phyloP scores from a whole-genome alignment of 2,329 filamentous ascomycete genomes.

The Canariomyces notabilis region DNA sequence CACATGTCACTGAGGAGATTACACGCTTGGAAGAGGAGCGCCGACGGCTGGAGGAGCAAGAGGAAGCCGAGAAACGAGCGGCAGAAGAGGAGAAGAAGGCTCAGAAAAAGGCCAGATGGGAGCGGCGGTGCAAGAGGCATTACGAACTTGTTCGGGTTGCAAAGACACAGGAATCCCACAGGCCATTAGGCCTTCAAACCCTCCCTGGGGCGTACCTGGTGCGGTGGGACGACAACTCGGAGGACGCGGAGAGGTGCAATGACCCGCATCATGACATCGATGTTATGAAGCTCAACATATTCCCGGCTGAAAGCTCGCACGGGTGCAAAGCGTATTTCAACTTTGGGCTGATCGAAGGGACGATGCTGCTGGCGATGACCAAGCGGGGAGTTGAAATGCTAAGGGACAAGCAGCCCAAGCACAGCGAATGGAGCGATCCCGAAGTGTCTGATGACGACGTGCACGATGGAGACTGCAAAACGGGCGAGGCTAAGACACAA shows the following conservation, averaged over 20 bases:
- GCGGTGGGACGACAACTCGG: background rate
- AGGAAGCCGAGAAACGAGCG: background rate
- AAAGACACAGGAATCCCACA: background rate
- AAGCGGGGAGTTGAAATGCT: background rate
- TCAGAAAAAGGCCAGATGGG: background rate
- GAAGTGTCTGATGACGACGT: background rate
- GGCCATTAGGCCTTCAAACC: background rate
- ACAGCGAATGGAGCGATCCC: background rate
- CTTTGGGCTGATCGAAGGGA: constrained; percentile 6
- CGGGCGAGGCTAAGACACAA: background rate
- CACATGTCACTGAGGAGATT: background rate
- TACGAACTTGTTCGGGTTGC: background rate
- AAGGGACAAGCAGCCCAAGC: constrained; percentile 4
- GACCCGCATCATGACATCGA: background rate
- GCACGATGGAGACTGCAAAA: no score
- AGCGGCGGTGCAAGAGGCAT: background rate
- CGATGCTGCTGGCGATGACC: constrained; percentile 9
- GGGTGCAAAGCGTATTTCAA: constrained; percentile 6
- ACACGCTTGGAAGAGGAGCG: background rate
- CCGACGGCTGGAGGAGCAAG: background rate
- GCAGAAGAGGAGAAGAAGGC: background rate
- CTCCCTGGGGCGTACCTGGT: constrained; percentile 8
- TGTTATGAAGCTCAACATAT: constrained; percentile 7
- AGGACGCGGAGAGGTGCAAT: background rate
- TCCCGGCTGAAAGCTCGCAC: constrained; percentile 1